A percentile compares a stretch with the other conserved stretches of the same genome.
Evolutionary conservation across 306 rosid species (phyloP).

Genomic region (Quercus aquifolioides): DNA sequence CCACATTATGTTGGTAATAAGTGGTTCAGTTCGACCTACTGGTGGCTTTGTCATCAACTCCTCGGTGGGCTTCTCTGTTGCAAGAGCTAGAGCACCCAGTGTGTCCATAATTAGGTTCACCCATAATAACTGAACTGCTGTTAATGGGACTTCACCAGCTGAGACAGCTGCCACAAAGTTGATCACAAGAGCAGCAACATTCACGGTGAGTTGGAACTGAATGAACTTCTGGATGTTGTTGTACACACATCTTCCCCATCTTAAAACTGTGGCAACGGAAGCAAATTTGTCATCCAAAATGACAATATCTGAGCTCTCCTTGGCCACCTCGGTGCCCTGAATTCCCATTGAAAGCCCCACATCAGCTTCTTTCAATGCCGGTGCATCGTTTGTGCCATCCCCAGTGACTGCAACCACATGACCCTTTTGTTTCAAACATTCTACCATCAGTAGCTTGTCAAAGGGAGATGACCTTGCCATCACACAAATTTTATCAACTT

Average conservation of each 20-base stretch:
- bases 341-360: slow-evolving; percentile 33
- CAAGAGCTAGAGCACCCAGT: slow-evolving; percentile 25
- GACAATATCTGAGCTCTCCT: slow-evolving; percentile 30
- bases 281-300: slow-evolving; percentile 28
- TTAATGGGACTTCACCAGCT: slow-evolving; percentile 16
- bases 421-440: slow-evolving; percentile 21
- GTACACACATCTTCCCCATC: slow-evolving; percentile 31
- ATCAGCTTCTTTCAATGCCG: slow-evolving; percentile 25
- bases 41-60: slow-evolving; percentile 21
- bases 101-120: slow-evolving; percentile 29
- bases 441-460: slow-evolving; percentile 23
- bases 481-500: slow-evolving; percentile 16
- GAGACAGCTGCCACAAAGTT: slow-evolving; percentile 15
- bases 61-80: slow-evolving; percentile 19
- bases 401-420: slow-evolving; percentile 30
- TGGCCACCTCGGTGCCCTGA: slow-evolving; percentile 30
- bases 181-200: slow-evolving; percentile 21
- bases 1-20: slow-evolving; percentile 35
- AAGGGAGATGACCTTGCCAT: slow-evolving; percentile 28
- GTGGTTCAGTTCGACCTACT: slow-evolving; percentile 9
- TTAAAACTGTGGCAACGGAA: slow-evolving; percentile 10
- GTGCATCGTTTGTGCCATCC: slow-evolving; percentile 31
- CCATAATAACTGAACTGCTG: slow-evolving; percentile 20
- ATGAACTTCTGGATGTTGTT: slow-evolving; percentile 23
- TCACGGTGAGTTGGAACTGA: slow-evolving; percentile 16